These are phyloP conservation scores for Pseudogymnoascus sp. DNA, from an alignment of 2,329 filamentous ascomycete species.

Conservation along the genomic window DNA sequence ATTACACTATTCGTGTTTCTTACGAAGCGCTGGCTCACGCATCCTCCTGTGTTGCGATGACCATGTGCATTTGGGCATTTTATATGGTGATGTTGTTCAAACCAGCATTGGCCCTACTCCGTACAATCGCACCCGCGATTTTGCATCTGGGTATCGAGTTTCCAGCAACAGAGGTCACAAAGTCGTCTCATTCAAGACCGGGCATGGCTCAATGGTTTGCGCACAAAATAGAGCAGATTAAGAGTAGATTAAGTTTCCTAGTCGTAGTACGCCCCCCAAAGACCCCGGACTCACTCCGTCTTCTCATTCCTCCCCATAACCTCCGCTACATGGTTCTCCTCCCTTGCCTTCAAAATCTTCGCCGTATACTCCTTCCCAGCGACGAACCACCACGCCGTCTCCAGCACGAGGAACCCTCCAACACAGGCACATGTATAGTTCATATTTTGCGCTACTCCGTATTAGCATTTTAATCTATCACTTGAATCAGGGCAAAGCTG, in stretches of 20 bases:
- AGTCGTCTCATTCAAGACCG: no score
- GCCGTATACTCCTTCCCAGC: constrained; percentile 33
- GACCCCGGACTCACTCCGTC: neutral
- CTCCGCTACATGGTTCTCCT: constrained; percentile 18
- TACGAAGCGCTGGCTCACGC: no score
- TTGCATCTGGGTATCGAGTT: no score
- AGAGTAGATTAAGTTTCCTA: neutral
- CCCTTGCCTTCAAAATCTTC: constrained; percentile 32
- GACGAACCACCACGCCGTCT: constrained; percentile 36
- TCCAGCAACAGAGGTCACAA: no score
- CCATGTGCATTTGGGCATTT: no score
- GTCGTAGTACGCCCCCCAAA: neutral
- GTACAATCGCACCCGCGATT: no score
- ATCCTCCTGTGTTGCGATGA: no score
- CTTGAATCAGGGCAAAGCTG: neutral
- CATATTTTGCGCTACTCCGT: constrained; percentile 32
- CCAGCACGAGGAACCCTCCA: constrained; percentile 33
- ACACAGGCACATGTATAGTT: constrained; percentile 43
- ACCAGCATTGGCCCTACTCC: no score
- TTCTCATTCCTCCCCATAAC: neutral
- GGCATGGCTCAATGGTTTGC: neutral
- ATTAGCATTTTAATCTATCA: neutral
- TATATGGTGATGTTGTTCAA: no score
- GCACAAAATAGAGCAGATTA: neutral
- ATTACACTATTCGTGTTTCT: no score